Conservation (phyloP, 2,329 filamentous ascomycete species). For the Exophiala oligosperma region DNA sequence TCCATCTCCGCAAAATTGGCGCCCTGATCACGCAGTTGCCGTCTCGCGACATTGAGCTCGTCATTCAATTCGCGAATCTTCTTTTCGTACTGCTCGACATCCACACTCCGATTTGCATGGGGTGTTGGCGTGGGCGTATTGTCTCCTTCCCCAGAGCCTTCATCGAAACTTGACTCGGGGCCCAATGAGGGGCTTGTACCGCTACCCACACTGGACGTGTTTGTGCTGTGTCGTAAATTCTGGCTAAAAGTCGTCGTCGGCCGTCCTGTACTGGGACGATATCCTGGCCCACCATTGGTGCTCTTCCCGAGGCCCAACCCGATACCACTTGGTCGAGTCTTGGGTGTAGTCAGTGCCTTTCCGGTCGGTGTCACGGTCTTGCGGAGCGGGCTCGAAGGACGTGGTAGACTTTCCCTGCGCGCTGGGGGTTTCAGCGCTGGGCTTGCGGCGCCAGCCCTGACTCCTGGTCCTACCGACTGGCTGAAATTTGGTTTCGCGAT, state of each 20-base stretch:
- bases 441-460: slow-evolving; percentile 58
- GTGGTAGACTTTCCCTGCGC: slow-evolving; percentile 72
- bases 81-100: slow-evolving; percentile 30
- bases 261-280: slow-evolving; percentile 51
- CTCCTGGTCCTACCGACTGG: slow-evolving; percentile 77
- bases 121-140: slow-evolving; percentile 45
- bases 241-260: slow-evolving; percentile 39
- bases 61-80: slow-evolving; percentile 69
- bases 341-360: slow-evolving; percentile 25
- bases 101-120: slow-evolving; percentile 25
- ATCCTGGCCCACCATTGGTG: slow-evolving; percentile 47
- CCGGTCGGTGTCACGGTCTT: slow-evolving; percentile 54
- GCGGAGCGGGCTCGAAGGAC: slow-evolving; percentile 82
- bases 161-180: slow-evolving; percentile 35
- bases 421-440: slow-evolving; percentile 68
- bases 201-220: slow-evolving; percentile 11
- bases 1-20: slow-evolving; percentile 87
- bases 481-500: slow-evolving; percentile 77
- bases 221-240: slow-evolving; percentile 29
- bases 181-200: slow-evolving; percentile 28
- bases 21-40: slow-evolving; percentile 89
- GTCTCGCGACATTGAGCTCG: slow-evolving; percentile 69
- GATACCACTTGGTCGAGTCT: slow-evolving; percentile 25
- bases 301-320: slow-evolving; percentile 36
- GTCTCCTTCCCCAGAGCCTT: slow-evolving; percentile 54